Percentiles rank a stretch among this genome's conserved stretches.
Conservation (phyloP, 2,329 filamentous ascomycete genomes). For the Arthrobotrys conoides region DNA sequence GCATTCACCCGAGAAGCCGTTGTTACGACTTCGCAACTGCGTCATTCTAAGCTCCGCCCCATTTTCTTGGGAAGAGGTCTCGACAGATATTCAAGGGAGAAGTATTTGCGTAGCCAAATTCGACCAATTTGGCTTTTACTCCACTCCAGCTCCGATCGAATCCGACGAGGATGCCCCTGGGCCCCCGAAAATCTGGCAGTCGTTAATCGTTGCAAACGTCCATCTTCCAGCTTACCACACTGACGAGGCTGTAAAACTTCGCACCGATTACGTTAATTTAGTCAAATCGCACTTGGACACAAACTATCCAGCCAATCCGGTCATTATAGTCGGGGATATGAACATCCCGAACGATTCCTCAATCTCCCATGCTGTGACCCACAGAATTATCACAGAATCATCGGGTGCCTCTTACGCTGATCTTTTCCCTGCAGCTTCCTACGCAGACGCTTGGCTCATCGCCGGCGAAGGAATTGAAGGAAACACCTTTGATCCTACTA, state of each 20-base stretch:
- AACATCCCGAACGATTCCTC: conserved; percentile 74
- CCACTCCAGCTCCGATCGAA: conserved; percentile 60
- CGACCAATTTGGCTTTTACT: conserved; percentile 64
- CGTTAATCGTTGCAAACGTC: conserved; percentile 72
- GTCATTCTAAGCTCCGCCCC: conserved; percentile 70
- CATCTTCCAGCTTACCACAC: conserved; percentile 76
- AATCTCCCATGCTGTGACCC: conserved; percentile 71
- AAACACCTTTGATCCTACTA: conserved; percentile 75
- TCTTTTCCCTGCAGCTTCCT: conserved; percentile 69
- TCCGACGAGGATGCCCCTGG: conserved; percentile 48
- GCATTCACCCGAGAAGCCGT: conserved; percentile 73
- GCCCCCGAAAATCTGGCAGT: conserved; percentile 64
- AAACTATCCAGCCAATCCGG: conserved; percentile 69
- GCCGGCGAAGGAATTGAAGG: conserved; percentile 72
- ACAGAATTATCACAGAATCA: conserved; percentile 72
- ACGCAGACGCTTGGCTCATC: conserved; percentile 68
- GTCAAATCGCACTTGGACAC: conserved; percentile 70
- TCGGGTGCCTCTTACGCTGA: conserved; percentile 72
- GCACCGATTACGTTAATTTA: conserved; percentile 72
- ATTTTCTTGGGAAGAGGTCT: conserved; percentile 73
- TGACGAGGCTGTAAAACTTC: conserved; percentile 73
- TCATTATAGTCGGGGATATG: conserved; percentile 76
- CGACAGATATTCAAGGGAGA: conserved; percentile 73
- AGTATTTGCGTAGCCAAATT: conserved; percentile 71
- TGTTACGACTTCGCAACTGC: conserved; percentile 75